Percentiles rank a stretch among this genome's conserved stretches.
These are phyloP conservation scores for Yamadazyma spencermartinsiae DNA, from an alignment of 1,139 yeast species.

Conservation along the genomic window DNA sequence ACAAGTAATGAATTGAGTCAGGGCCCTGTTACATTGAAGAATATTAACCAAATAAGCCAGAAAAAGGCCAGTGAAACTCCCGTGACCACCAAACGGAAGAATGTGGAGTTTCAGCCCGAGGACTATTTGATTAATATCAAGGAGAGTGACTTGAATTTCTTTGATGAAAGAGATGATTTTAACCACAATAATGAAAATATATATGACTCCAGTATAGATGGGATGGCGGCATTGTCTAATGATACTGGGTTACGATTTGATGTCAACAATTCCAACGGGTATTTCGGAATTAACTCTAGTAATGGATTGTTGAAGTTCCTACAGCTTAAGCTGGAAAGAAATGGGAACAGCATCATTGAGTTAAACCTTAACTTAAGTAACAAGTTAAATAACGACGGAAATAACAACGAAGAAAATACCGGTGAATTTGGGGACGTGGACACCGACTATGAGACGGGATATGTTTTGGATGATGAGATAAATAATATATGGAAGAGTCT, in stretches of 20 bases:
- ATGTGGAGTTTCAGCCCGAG: slow-evolving; percentile 20
- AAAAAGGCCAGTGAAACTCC: slow-evolving; percentile 14
- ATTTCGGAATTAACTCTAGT: slow-evolving; percentile 63
- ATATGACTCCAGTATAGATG: slow-evolving; percentile 36
- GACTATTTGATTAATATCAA: slow-evolving; percentile 22
- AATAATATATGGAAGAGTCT: slow-evolving; percentile 17
- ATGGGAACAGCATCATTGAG: slow-evolving; percentile 21
- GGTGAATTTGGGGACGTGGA: slow-evolving; percentile 9
- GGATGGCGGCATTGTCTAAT: slow-evolving; percentile 50
- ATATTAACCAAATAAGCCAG: slow-evolving; percentile 19
- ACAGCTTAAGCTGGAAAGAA: slow-evolving; percentile 20
- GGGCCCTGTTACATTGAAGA: slow-evolving; percentile 19
- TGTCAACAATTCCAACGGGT: slow-evolving; percentile 52
- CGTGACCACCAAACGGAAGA: slow-evolving; percentile 6
- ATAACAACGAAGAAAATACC: slow-evolving; percentile 2
- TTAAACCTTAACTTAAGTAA: slow-evolving; percentile 15
- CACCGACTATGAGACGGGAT: slow-evolving; percentile 15
- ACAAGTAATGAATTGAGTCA: slow-evolving; percentile 19
- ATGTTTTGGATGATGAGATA: slow-evolving; percentile 18
- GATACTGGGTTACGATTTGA: slow-evolving; percentile 30
- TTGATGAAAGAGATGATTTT: slow-evolving; percentile 21
- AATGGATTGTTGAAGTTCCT: slow-evolving; percentile 39
- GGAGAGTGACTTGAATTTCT: slow-evolving; percentile 20
- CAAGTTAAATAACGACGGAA: neutral
- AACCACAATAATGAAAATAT: slow-evolving; percentile 13